Base-by-base conservation (phyloP, 306 rosid genomes). In the Glycyrrhiza uralensis region DNA sequence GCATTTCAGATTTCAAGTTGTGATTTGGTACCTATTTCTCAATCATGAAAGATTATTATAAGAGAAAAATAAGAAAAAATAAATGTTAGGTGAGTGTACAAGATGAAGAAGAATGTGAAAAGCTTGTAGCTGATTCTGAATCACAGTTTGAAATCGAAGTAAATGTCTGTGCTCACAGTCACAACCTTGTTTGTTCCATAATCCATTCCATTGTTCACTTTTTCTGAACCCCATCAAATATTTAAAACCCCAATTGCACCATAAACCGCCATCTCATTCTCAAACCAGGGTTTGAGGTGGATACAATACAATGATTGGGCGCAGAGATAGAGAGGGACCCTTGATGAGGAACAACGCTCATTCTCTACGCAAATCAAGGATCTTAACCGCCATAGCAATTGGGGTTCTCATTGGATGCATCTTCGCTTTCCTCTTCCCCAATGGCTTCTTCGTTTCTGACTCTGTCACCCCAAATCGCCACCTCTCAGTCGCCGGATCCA, bases 241-340 rank as follows among this genome's bases (percentile, higher is more conserved):
- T 44, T 22, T 1, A 33, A 62, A 75, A 45, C 69, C 69, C 58
- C 32, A 46, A n/a, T n/a, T n/a, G 12, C n/a, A 23, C 14, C 14
- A 26, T 20, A 11, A 22, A 2, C 18, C 38, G 14, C 69, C 51
- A 10, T 66, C 41, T 72, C 18, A 52, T 28, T 72, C 12, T 62
- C n/a, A n/a, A n/a, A n/a, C n/a, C 13, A 49, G 33, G 23, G 67
- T 61, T 70, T 47, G 56, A 3, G 69, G 74, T 24, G 15, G 77
- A 19, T 9, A 30, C 71, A 62, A 12, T 12, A 26, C 78, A 65
- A 85, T 90, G 98, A 73, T 35, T 69, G 89, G 82, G 23, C 90
- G 93, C 30, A 84, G 91, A 76, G 96, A 88, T 1, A 82, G 91
- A 77, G 96, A 88, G 19, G 96, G 87, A 51, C 82, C 85, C 41